Base-by-base conservation (phyloP, 75 land plant genomes). In the Picea glauca region DNA sequence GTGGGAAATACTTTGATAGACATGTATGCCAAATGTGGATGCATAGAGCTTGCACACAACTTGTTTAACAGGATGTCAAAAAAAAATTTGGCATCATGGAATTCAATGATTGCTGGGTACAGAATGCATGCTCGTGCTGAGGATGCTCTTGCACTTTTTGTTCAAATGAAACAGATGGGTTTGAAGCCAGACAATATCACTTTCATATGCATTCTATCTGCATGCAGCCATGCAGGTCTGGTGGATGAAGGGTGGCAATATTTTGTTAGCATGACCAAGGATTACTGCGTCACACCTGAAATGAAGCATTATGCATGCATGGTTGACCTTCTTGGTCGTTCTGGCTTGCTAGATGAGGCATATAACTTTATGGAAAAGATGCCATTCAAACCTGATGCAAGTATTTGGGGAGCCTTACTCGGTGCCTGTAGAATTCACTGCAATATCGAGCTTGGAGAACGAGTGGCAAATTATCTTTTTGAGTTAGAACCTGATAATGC, bases 341-440 rank as follows among this genome's bases (percentile, higher is more conserved):
- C 90, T 17, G 92, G 93, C 23, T 79, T 54, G 68, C 32, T 90
- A 20, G 81, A 80, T 26, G 90, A 90, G 62, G 93, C 93, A 12
- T 81, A 85, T 35, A 73, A 82, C 56, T 82, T 83, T 62, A 72
- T 62, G 13, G 46, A 59, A 80, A 76, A 12, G 81, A 85, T 87
- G 81, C 78, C 76, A 76, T 74, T 80, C 77, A 21, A 76, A 30
- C 83, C 83, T 35, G 76, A 72, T 35, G 43, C 76, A 1, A 58
- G 30, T 63, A 11, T 86, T 12, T 91, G 88, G 90, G 89, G 91
- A 13, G 81, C 88, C 4, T 38, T 91, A 11, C 75, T 91, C 1
- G 76, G 77, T 65, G 85, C 86, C 31, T 83, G 86, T 78, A 85
- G 80, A 70, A 82, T 77, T 26, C 60, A 83, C 33, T 60, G 85